Conservation (phyloP, 257 asterid species). For the Fraxinus americana region DNA sequence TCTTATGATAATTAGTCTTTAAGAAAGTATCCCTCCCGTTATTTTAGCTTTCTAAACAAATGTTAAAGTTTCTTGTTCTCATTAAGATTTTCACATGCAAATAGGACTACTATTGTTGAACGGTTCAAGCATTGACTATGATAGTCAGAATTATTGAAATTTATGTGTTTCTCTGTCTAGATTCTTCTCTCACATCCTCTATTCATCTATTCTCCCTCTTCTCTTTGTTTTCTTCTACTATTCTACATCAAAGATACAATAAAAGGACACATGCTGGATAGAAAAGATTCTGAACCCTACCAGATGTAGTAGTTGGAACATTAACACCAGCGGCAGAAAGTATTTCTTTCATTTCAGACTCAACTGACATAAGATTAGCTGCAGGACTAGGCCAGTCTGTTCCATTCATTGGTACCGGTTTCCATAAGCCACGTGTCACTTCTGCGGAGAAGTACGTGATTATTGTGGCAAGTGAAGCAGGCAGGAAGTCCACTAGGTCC, state of each 20-base stretch:
- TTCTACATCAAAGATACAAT: not conserved
- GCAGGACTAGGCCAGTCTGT: slow-evolving; percentile 33
- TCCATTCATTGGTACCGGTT: slow-evolving; percentile 26
- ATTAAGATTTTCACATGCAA: not conserved
- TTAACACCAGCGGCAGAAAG: slow-evolving; percentile 27
- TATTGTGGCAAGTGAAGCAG: slow-evolving; percentile 28
- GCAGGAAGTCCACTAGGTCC: slow-evolving; percentile 26
- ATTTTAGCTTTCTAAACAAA: not conserved
- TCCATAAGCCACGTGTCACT: slow-evolving; percentile 27
- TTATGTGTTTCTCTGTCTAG: not conserved
- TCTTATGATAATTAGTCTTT: not conserved
- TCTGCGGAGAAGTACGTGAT: slow-evolving; percentile 29
- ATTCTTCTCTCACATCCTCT: not conserved
- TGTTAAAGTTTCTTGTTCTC: not conserved
- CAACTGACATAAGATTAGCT: slow-evolving; percentile 19
- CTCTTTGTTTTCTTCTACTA: not conserved
- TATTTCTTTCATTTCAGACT: slow-evolving; percentile 17
- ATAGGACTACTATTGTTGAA: not conserved
- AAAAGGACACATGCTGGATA: not conserved
- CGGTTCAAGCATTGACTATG: not conserved
- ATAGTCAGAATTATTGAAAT: not conserved
- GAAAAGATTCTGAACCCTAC: slow-evolving; percentile 2
- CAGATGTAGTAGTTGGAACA: slow-evolving; percentile 9
- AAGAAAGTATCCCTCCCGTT: not conserved
- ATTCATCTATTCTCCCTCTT: not conserved